Evolutionary conservation across 2,329 filamentous ascomycete genomes (phyloP).

Genomic region (Colletotrichum neosansevieriae): DNA sequence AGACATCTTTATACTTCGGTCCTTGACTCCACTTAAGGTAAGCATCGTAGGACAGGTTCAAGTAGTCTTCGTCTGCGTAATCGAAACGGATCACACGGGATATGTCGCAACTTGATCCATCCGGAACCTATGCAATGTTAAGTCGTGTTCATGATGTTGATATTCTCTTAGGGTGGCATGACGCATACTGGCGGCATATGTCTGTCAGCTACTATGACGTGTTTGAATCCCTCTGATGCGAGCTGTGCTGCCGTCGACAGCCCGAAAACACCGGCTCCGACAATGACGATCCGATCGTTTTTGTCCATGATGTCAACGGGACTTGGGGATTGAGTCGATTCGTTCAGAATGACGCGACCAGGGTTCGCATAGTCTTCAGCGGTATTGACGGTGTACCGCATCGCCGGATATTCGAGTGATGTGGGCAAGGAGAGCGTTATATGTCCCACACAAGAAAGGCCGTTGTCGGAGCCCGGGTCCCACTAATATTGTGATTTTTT

Average conservation of each 20-base stretch:
- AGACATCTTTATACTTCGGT: conserved; percentile 40
- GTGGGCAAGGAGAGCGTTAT: no score
- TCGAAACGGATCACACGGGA: conserved; percentile 61
- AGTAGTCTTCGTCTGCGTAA: conserved; percentile 73
- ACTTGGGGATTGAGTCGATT: no score
- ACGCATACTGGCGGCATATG: conserved; percentile 47
- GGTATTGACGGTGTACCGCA: no score
- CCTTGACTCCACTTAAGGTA: conserved; percentile 46
- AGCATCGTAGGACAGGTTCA: conserved; percentile 60
- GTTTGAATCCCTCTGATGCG: conserved; percentile 44
- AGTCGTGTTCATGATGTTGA: not conserved
- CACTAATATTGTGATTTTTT: not conserved
- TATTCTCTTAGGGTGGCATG: not conserved
- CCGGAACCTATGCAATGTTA: conserved; percentile 39
- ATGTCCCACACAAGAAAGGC: not conserved
- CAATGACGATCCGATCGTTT: conserved; percentile 42
- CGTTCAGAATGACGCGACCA: no score
- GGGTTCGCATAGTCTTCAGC: no score
- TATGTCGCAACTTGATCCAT: conserved; percentile 54
- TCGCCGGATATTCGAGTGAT: no score
- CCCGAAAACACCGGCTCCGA: conserved; percentile 48
- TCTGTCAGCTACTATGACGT: conserved; percentile 52
- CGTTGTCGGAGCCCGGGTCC: not conserved
- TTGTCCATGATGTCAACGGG: not conserved
- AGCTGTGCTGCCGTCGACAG: conserved; percentile 46